Evolutionary conservation across 805 yeast species (phyloP).

Genomic region (Suhomyces xylopsoci): DNA sequence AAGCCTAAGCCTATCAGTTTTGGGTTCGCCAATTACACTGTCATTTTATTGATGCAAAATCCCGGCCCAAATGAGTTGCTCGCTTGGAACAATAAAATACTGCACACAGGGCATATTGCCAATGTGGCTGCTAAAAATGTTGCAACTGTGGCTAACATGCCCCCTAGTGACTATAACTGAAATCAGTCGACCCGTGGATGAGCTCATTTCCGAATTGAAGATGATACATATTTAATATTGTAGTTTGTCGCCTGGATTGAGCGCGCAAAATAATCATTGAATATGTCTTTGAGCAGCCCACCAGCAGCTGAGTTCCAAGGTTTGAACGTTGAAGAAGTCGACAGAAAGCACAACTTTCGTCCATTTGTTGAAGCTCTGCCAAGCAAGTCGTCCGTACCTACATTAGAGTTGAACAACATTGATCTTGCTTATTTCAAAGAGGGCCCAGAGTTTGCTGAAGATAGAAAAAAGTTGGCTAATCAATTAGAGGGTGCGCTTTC

Average conservation of each 20-base stretch:
- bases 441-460: constrained; percentile 31
- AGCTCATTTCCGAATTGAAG: background rate
- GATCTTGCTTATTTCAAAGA: constrained; percentile 35
- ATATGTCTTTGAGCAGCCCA: constrained; percentile 1
- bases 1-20: background rate
- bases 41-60: background rate
- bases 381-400: constrained; percentile 14
- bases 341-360: constrained; percentile 25
- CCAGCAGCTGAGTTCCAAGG: constrained; percentile 3
- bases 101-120: background rate
- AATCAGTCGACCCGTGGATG: background rate
- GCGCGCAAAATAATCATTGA: background rate
- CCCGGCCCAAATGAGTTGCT: background rate
- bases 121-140: background rate
- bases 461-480: constrained; percentile 31
- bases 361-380: constrained; percentile 28
- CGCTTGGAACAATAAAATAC: background rate
- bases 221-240: background rate
- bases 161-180: background rate
- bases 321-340: constrained; percentile 10
- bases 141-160: background rate
- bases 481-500: constrained; percentile 39
- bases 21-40: background rate
- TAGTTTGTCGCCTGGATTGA: background rate
- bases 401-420: constrained; percentile 30